These are phyloP conservation scores for Scheffersomyces amazonensis DNA, from an alignment of 805 yeast species.

Conservation along the genomic window DNA sequence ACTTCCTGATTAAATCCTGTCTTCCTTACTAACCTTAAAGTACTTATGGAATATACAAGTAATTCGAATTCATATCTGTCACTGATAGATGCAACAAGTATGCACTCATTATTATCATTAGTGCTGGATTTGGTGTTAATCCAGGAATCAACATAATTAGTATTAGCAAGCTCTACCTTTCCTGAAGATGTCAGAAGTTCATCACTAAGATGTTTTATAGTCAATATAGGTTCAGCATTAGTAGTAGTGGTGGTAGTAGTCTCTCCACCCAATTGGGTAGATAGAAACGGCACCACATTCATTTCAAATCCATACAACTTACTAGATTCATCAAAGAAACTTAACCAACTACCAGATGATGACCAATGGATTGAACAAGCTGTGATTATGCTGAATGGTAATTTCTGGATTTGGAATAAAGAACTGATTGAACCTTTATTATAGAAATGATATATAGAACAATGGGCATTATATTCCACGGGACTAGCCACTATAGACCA, in stretches of 20 bases:
- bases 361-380: conserved; percentile 27
- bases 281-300: conserved; percentile 24
- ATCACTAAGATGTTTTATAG: conserved; percentile 12
- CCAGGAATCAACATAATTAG: conserved; percentile 6
- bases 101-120: too few species aligned
- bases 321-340: conserved; percentile 19
- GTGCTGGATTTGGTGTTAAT: too few species aligned
- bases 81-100: too few species aligned
- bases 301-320: conserved; percentile 26
- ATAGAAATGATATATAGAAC: conserved; percentile 24
- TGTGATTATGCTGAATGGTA: conserved; percentile 14
- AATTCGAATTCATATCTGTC: too few species aligned
- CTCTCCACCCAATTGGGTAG: not conserved
- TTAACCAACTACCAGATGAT: conserved; percentile 31
- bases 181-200: conserved; percentile 10
- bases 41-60: too few species aligned
- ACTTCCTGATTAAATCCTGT: too few species aligned
- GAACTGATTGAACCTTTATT: conserved; percentile 31
- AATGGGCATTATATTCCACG: conserved; percentile 15
- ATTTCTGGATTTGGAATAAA: conserved; percentile 17
- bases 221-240: conserved; percentile 11
- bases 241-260: too few species aligned
- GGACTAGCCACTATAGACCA: conserved; percentile 33
- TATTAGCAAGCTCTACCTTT: not conserved
- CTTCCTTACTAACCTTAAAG: too few species aligned